Base-by-base conservation (phyloP, 2,329 filamentous ascomycete genomes). In the Gnomoniopsis sp. region DNA sequence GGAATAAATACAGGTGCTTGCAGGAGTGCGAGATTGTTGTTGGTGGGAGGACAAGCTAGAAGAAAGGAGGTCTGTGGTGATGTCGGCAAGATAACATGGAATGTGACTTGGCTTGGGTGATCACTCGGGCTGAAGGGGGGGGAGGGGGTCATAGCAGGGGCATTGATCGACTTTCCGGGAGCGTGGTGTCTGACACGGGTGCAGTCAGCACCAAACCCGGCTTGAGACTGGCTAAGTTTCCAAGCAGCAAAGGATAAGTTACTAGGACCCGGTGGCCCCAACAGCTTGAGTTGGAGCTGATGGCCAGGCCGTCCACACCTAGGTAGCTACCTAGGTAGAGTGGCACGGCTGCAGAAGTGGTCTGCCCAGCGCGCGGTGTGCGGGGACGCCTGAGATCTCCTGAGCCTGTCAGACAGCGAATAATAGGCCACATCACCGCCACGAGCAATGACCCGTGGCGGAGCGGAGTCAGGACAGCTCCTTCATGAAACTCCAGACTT, bases 21-120 rank as follows among this genome's bases (percentile, higher is more conserved):
- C 41, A 33, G 23, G 8, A 41, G 36, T 23, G 46, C 7, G 46
- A 47, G 19, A 33, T 22, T 51, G 26, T 38, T 48, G 47, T 46
- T 19, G 33, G 23, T 21, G 21, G 52, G 34, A 36, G 41, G 41
- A 33, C 22, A 44, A 14, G 46, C 49, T 36, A 43, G 44, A 49
- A 53, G 49, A 55, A 55, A 44, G 54, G 58, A 54, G 55, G 41
- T 47, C 10, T 22, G 15, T 21, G 17, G 50, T 50, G 36, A 44
- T 49, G 54, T 36, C 48, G 38, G 55, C 49, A 53, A 41, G 58
- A 58, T 55, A 60, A 60, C 58, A 30, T 30, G 55, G 50, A 54
- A 54, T 57, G 30, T 33, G 51, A 38, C 51, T 43, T 30, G 26
- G n/a, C 34, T 14, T n/a, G 51, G 23, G 51, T n/a, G 19, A 22